Evolutionary conservation across 2,329 filamentous ascomycete species (phyloP), one percentile per base, ranked within the genome.

Genomic region (Arthrobotrys sphaeroides): DNA sequence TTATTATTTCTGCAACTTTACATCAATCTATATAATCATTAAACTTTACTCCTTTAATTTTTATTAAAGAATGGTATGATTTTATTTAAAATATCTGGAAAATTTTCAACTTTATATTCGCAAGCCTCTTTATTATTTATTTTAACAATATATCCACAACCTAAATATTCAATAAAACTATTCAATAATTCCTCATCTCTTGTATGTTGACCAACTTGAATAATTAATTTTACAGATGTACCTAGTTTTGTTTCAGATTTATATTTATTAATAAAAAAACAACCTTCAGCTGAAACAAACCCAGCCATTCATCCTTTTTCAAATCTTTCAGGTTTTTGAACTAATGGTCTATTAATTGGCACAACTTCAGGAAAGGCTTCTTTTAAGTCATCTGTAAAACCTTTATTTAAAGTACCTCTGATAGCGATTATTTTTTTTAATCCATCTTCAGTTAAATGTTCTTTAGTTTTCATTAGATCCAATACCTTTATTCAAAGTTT

Each of bases 31-130:
- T 9, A 55, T 45, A 74, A 49, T 74, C 42, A 28, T 45, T 47
- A 22, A 9, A 20, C 57, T 74, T 68, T 22, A 42, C n/a, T 12
- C 47, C 53, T 16, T 49, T 10, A 18, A 69, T 74, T 65, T 51
- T 72, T 72, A 49, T 72, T 26, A 51, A 49, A 73, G n/a, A 73
- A 73, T 5, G 61, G 61, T 43, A 68, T 73, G 4, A 73, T 73
- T 24, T 59, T 73, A 26, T 73, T 45, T 7, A 7, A 22, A 53
- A 73, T 68, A 67, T 73, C 61, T 2, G 28, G 13, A 2, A 43
- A 59, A 9, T 13, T 45, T 7, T 5, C 16, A 4, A 73, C 68
- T 57, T 2, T 2, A 40, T 43, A 73, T 26, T 73, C 59, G 42
- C 28, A 61, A 33, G 16, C 10, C 22, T 18, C 22, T 42, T n/a